Percentiles rank a stretch among this genome's conserved stretches.
These are phyloP conservation scores for Umbelopsis sp. DNA, from an alignment of 371 early-diverging fungal species.

Conservation along the genomic window DNA sequence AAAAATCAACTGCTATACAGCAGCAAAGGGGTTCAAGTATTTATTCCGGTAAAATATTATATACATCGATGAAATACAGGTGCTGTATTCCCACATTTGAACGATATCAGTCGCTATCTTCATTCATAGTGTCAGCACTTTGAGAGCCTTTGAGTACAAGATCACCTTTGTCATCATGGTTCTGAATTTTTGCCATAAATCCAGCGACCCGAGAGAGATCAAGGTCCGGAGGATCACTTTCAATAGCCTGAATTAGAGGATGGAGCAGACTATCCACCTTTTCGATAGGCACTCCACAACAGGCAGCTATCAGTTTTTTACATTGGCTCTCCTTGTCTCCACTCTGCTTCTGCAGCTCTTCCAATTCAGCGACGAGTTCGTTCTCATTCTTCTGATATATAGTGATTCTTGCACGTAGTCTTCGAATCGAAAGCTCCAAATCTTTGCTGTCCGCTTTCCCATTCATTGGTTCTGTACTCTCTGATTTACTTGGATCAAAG, in stretches of 20 bases:
- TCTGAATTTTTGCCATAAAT: slow-evolving; percentile 60
- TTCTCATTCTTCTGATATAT: slow-evolving; percentile 53
- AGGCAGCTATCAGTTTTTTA: slow-evolving; percentile 76
- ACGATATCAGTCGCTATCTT: slow-evolving; percentile 1
- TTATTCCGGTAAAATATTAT: slow-evolving; percentile 1
- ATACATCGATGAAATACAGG: background rate
- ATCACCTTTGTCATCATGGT: slow-evolving; percentile 34
- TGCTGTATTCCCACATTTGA: background rate
- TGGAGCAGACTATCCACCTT: slow-evolving; percentile 71
- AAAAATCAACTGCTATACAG: no score
- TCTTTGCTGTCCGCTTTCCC: slow-evolving; percentile 13
- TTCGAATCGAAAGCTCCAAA: slow-evolving; percentile 36
- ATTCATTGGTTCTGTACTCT: slow-evolving; percentile 18
- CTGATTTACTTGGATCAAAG: slow-evolving; percentile 19
- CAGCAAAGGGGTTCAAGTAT: background rate
- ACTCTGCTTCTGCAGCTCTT: slow-evolving; percentile 35
- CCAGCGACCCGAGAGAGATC: slow-evolving; percentile 63
- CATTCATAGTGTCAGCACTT: background rate
- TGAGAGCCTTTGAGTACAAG: background rate
- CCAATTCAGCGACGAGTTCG: slow-evolving; percentile 44
- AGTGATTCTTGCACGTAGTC: slow-evolving; percentile 46
- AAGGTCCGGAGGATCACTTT: slow-evolving; percentile 70
- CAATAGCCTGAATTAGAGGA: slow-evolving; percentile 71
- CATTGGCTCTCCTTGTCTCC: slow-evolving; percentile 67
- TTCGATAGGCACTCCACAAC: slow-evolving; percentile 70